A percentile compares a stretch with the other conserved stretches of the same genome.
phyloP scores from a whole-genome alignment of 192 early-diverging fungal species.

The Coemansia sp. region DNA sequence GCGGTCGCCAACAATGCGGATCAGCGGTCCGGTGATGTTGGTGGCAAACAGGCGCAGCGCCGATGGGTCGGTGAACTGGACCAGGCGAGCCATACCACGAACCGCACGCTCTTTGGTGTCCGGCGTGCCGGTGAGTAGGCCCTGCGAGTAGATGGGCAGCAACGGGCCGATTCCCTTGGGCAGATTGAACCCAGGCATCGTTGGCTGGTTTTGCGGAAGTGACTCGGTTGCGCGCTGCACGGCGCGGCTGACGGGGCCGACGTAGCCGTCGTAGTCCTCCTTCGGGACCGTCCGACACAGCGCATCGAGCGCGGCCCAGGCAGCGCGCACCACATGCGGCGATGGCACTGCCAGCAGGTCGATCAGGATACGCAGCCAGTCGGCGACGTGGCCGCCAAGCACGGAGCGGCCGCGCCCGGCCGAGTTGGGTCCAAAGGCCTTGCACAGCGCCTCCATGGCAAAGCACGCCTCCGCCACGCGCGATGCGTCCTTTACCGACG shows the following conservation, averaged over 20 bases:
- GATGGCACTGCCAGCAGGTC: constrained; percentile 65
- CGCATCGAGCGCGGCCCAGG: constrained; percentile 80
- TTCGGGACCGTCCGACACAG: constrained; percentile 81
- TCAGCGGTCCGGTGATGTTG: constrained; percentile 94
- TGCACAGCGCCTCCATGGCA: constrained; percentile 43
- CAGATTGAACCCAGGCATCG: constrained; percentile 81
- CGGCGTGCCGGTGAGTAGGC: constrained; percentile 82
- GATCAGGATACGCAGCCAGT: constrained; percentile 80
- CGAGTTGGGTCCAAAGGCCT: constrained; percentile 39
- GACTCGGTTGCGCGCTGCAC: constrained; percentile 59
- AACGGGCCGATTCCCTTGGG: constrained; percentile 92
- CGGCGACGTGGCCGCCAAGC: constrained; percentile 65
- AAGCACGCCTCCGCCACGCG: constrained; percentile 48
- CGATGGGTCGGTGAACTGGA: constrained; percentile 57
- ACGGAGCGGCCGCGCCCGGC: constrained; percentile 41
- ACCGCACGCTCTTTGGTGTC: constrained; percentile 86
- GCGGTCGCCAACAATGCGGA: constrained; percentile 96
- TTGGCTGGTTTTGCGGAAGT: constrained; percentile 29
- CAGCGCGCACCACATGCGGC: constrained; percentile 63
- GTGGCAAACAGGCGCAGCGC: constrained; percentile 89
- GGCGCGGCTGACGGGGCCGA: constrained; percentile 65
- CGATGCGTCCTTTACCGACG: constrained; percentile 19
- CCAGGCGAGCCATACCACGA: constrained; percentile 78
- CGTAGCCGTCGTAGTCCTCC: constrained; percentile 83
- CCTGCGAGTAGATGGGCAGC: constrained; percentile 90